Conservation (phyloP, 2,329 filamentous ascomycete species). For the Botrytis tulipae region DNA sequence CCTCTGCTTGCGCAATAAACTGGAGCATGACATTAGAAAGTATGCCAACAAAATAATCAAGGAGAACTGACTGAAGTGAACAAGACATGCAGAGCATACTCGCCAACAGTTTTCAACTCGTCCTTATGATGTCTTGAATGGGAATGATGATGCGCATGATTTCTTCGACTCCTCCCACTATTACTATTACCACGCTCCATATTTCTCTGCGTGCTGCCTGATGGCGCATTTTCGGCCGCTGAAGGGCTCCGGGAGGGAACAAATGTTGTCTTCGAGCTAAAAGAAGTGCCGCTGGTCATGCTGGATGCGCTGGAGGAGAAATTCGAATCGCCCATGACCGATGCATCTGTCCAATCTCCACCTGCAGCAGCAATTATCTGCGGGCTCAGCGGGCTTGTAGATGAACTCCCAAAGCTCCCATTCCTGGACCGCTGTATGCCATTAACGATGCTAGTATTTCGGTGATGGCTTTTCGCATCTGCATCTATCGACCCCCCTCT, state of each 20-base stretch:
- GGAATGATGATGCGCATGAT: slow-evolving; percentile 67
- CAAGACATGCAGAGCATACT: slow-evolving; percentile 94
- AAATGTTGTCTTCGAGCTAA: slow-evolving; percentile 36
- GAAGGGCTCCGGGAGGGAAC: slow-evolving; percentile 41
- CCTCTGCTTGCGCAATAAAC: slow-evolving; percentile 96
- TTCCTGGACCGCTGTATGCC: slow-evolving; percentile 90
- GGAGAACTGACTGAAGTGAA: slow-evolving; percentile 74
- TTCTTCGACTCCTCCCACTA: slow-evolving; percentile 61
- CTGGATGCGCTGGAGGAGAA: slow-evolving; percentile 33
- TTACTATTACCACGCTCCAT: slow-evolving; percentile 61
- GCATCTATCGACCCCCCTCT: slow-evolving; percentile 43
- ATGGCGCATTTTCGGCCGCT: slow-evolving; percentile 46
- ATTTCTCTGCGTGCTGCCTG: slow-evolving; percentile 50
- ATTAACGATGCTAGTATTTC: slow-evolving; percentile 96
- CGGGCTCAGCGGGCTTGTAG: slow-evolving; percentile 82
- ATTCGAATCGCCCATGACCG: slow-evolving; percentile 36
- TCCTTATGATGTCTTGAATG: slow-evolving; percentile 63
- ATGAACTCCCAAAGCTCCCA: slow-evolving; percentile 78
- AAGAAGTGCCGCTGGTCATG: slow-evolving; percentile 34
- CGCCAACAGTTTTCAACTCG: slow-evolving; percentile 89
- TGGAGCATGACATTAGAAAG: slow-evolving; percentile 41
- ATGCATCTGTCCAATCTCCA: slow-evolving; percentile 36
- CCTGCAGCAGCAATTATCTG: slow-evolving; percentile 75
- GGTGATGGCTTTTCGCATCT: slow-evolving; percentile 68
- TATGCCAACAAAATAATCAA: slow-evolving; percentile 10